phyloP scores from a whole-genome alignment of 306 rosid genomes.

The Pyrus pyrifolia region DNA sequence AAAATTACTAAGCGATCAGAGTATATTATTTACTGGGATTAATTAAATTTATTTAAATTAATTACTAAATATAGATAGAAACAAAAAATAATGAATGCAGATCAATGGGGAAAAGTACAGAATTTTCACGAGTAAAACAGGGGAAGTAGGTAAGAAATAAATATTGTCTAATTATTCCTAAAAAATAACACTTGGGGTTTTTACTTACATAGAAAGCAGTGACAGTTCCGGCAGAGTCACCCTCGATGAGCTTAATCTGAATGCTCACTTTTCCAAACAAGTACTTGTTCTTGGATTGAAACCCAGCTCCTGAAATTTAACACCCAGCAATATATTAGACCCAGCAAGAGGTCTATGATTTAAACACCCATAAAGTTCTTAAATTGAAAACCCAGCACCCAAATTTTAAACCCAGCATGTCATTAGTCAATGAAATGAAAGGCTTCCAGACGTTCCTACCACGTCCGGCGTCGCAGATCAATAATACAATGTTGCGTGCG shows the following conservation, averaged over 20 bases:
- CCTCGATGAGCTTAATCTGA: constrained; percentile 79
- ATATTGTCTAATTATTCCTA: too few species aligned
- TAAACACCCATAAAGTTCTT: background rate
- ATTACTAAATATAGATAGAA: background rate
- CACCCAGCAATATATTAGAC: background rate
- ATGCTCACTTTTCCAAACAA: constrained; percentile 81
- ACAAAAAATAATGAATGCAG: background rate
- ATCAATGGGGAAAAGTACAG: too few species aligned
- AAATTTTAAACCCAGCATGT: too few species aligned
- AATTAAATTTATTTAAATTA: too few species aligned
- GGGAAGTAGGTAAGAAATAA: background rate
- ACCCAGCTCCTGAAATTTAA: constrained; percentile 77
- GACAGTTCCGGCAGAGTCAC: constrained; percentile 95
- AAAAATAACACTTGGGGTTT: too few species aligned
- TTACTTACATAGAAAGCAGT: constrained; percentile 83
- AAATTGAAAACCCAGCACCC: too few species aligned
- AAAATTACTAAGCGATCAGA: too few species aligned
- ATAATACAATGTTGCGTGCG: too few species aligned
- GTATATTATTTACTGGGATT: background rate
- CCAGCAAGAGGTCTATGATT: background rate
- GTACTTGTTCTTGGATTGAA: constrained; percentile 67
- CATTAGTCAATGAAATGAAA: too few species aligned
- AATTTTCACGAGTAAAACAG: background rate
- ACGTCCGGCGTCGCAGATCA: background rate
- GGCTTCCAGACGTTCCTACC: background rate